A percentile compares a stretch with the other conserved stretches of the same genome.
Evolutionary conservation across 1,139 yeast genomes (phyloP).

Genomic region (Suhomyces bolitotheri): DNA sequence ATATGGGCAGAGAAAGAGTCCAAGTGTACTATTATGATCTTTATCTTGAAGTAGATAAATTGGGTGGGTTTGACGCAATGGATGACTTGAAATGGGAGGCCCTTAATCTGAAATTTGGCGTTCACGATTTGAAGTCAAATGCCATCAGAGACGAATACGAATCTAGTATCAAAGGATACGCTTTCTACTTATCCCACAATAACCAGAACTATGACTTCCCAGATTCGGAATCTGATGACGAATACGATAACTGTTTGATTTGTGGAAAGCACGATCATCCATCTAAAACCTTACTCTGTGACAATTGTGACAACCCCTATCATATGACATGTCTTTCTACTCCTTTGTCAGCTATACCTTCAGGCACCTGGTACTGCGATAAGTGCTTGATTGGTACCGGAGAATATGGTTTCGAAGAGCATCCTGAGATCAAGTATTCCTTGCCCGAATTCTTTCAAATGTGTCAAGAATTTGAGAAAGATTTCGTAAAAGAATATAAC

Average conservation of each 20-base stretch:
- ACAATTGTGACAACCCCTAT: conserved; percentile 68
- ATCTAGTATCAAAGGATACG: conserved; percentile 42
- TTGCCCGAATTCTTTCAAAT: conserved; percentile 59
- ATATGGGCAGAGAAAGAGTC: conserved; percentile 9
- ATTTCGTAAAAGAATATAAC: conserved; percentile 34
- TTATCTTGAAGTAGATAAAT: conserved; percentile 44
- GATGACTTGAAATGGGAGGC: conserved; percentile 33
- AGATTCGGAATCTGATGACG: conserved; percentile 24
- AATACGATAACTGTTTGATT: conserved; percentile 44
- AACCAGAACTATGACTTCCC: conserved; percentile 21
- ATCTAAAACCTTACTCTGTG: conserved; percentile 58
- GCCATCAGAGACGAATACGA: conserved; percentile 36
- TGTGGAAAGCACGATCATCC: conserved; percentile 57
- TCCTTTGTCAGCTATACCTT: conserved; percentile 50
- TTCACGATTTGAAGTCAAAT: conserved; percentile 18
- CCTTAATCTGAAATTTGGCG: conserved; percentile 30
- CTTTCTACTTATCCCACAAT: conserved; percentile 38
- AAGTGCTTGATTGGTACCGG: conserved; percentile 84
- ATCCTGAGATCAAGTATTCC: conserved; percentile 54
- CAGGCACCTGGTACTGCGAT: conserved; percentile 76
- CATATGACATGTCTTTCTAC: conserved; percentile 67
- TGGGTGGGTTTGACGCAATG: conserved; percentile 26
- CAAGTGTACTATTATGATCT: conserved; percentile 54
- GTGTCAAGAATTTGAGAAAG: conserved; percentile 52
- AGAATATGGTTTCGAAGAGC: conserved; percentile 86